Percentiles rank a stretch among this genome's conserved stretches.
These are phyloP conservation scores for Diphasiastrum complanatum DNA, from an alignment of 83 land plant genomes.

Conservation along the genomic window DNA sequence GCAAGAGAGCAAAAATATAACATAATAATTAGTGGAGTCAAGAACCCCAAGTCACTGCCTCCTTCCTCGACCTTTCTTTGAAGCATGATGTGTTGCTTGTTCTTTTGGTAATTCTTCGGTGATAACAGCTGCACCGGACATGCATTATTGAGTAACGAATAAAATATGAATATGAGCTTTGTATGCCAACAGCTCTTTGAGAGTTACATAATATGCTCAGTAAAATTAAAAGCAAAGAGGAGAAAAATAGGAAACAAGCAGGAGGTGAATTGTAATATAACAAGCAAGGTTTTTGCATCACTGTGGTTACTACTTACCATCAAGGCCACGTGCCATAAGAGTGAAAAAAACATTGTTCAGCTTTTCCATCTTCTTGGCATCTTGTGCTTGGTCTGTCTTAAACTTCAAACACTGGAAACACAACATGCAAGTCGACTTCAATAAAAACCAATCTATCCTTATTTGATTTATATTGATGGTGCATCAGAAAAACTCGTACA, in stretches of 20 bases:
- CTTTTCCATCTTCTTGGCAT: constrained; percentile 91
- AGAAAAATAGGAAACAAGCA: neutral
- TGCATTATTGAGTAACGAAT: neutral
- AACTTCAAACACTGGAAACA: constrained; percentile 82
- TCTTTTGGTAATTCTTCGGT: constrained; percentile 65
- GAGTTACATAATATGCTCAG: neutral
- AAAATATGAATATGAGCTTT: neutral
- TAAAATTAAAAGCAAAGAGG: neutral
- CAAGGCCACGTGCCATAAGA: constrained; percentile 88
- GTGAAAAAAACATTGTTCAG: constrained; percentile 81
- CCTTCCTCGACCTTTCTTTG: constrained; percentile 82
- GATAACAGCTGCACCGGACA: constrained; percentile 41
- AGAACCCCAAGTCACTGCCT: too few species aligned
- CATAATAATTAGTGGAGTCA: too few species aligned
- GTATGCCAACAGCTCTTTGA: neutral
- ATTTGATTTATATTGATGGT: too few species aligned
- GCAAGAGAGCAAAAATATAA: too few species aligned
- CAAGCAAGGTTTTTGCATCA: neutral
- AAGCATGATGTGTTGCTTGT: constrained; percentile 42
- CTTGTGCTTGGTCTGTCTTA: constrained; percentile 96
- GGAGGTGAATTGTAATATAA: neutral
- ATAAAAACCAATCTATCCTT: too few species aligned
- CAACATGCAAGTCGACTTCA: too few species aligned
- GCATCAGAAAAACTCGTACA: too few species aligned
- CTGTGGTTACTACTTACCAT: constrained; percentile 39